Evolutionary conservation across 2,329 filamentous ascomycete species (phyloP).

Genomic region (Hymenoscyphus linearis): DNA sequence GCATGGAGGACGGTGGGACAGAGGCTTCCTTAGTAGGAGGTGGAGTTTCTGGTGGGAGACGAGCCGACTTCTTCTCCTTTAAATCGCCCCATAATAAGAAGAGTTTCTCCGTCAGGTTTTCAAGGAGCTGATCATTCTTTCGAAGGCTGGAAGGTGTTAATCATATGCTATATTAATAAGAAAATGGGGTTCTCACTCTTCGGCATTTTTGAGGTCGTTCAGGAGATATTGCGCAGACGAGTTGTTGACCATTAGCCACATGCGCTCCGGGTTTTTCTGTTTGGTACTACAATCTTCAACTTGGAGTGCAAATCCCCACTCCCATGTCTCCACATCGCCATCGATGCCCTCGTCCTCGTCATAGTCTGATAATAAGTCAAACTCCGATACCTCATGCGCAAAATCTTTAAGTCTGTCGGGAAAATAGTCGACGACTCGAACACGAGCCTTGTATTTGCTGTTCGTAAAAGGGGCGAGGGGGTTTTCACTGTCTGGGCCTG

Average conservation of each 20-base stretch:
- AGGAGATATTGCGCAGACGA: slow-evolving; percentile 51
- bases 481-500: slow-evolving; percentile 30
- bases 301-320: slow-evolving; percentile 78
- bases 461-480: slow-evolving; percentile 65
- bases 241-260: slow-evolving; percentile 67
- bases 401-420: slow-evolving; percentile 70
- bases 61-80: slow-evolving; percentile 58
- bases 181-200: slow-evolving; percentile 39
- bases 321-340: slow-evolving; percentile 46
- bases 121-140: slow-evolving; percentile 43
- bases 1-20: slow-evolving; percentile 8
- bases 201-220: slow-evolving; percentile 38
- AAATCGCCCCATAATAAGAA: slow-evolving; percentile 83
- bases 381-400: slow-evolving; percentile 44
- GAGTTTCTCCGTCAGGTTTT: slow-evolving; percentile 59
- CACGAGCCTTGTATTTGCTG: slow-evolving; percentile 60
- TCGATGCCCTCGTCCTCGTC: slow-evolving; percentile 23
- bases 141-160: slow-evolving; percentile 45
- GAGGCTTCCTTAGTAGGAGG: slow-evolving; percentile 12
- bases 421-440: slow-evolving; percentile 78
- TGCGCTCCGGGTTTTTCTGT: slow-evolving; percentile 36
- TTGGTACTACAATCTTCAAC: slow-evolving; percentile 61
- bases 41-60: slow-evolving; percentile 22
- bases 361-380: slow-evolving; percentile 44
- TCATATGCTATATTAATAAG: not conserved